Percentiles rank a stretch among this genome's conserved stretches.
These are phyloP conservation scores for Pyrenula massariospora DNA, from an alignment of 495 filamentous ascomycete genomes.

Conservation along the genomic window DNA sequence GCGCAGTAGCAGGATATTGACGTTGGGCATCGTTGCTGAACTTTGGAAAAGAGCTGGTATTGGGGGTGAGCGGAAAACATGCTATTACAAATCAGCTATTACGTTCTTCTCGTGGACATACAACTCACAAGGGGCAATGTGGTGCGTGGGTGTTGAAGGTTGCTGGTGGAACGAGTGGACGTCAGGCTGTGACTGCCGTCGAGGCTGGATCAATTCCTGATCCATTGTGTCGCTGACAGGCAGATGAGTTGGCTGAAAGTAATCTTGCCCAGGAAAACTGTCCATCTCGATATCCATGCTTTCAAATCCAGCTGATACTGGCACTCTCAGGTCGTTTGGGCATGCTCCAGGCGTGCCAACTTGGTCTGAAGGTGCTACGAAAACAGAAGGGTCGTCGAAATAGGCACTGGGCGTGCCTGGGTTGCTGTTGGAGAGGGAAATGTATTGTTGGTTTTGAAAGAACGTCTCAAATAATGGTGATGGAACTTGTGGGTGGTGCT, in stretches of 20 bases:
- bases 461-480: not conserved
- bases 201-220: not conserved
- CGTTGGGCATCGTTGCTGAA: constrained; percentile 7
- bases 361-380: not conserved
- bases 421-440: not conserved
- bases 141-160: constrained; percentile 46
- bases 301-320: not conserved
- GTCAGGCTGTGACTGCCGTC: not conserved
- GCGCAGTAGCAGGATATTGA: constrained; percentile 4
- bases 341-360: not conserved
- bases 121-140: constrained; percentile 40
- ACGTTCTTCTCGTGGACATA: not conserved
- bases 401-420: not conserved
- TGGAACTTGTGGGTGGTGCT: constrained; percentile 3
- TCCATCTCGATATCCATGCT: not conserved
- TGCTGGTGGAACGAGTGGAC: constrained; percentile 9
- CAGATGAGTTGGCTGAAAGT: not conserved
- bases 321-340: not conserved
- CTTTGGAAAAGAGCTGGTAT: constrained; percentile 32
- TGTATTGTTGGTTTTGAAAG: not conserved
- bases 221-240: not conserved
- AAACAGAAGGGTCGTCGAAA: not conserved
- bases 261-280: not conserved
- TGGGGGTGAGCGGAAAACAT: constrained; percentile 35
- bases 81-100: constrained; percentile 18